Evolutionary conservation across 2,329 filamentous ascomycete genomes (phyloP).

Genomic region (Zasmidium citrigriseum): DNA sequence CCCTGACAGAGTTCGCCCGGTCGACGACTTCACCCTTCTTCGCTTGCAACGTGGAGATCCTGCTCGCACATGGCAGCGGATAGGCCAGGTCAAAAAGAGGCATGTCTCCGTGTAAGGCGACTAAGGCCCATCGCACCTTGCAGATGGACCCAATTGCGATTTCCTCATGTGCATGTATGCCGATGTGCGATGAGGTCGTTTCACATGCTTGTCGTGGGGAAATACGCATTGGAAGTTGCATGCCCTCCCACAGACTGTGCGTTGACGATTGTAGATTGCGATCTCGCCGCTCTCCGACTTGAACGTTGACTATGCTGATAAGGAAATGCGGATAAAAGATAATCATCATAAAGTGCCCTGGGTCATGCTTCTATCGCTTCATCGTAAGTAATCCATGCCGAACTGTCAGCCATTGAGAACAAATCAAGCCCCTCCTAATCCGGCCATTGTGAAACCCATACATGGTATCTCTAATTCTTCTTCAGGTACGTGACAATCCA

Average conservation of each 20-base stretch:
- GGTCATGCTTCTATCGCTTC: neutral
- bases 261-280: neutral
- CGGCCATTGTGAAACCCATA: too few relatives aligned
- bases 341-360: too few relatives aligned
- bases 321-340: too few relatives aligned
- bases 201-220: neutral
- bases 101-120: neutral
- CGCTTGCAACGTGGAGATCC: neutral
- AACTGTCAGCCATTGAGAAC: neutral
- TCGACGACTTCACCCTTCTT: too few relatives aligned
- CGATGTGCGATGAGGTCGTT: neutral
- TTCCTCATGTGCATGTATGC: neutral
- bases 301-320: too few relatives aligned
- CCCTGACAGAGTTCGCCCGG: too few relatives aligned
- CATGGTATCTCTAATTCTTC: conserved; percentile 22
- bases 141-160: neutral
- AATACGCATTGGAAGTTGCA: too few relatives aligned
- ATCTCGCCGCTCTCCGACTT: neutral
- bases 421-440: conserved; percentile 16
- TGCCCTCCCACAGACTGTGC: neutral
- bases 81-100: neutral
- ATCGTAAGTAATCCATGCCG: neutral
- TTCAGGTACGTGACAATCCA: conserved; percentile 52
- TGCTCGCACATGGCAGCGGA: neutral
- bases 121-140: too few relatives aligned